phyloP scores from a whole-genome alignment of 2,329 filamentous ascomycete species.

The Aschersonia sp. region DNA sequence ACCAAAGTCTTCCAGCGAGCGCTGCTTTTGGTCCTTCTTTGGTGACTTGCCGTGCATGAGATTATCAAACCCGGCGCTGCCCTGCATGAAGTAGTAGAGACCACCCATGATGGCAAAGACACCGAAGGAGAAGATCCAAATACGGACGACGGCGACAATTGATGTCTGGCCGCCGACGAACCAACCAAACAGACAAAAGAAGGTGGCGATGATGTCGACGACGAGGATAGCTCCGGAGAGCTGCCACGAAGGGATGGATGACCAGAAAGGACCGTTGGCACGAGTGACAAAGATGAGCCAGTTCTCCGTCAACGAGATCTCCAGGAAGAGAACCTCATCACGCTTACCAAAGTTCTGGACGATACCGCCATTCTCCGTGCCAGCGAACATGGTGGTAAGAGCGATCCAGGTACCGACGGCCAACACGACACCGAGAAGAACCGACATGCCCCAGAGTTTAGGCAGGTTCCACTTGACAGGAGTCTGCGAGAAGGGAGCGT shows the following conservation, averaged over 20 bases:
- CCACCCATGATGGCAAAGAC: conserved; percentile 73
- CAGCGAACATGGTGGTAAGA: conserved; percentile 67
- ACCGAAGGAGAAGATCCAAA: conserved; percentile 86
- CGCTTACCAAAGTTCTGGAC: conserved; percentile 77
- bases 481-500: conserved; percentile 70
- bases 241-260: conserved; percentile 77
- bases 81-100: conserved; percentile 63
- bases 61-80: conserved; percentile 72
- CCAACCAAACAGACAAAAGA: conserved; percentile 77
- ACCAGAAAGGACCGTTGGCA: conserved; percentile 87
- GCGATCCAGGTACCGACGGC: conserved; percentile 80
- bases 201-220: conserved; percentile 71
- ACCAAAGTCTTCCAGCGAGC: conserved; percentile 81
- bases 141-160: conserved; percentile 72
- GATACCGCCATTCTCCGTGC: conserved; percentile 61
- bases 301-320: conserved; percentile 85
- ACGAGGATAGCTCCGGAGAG: conserved; percentile 61
- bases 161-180: conserved; percentile 56
- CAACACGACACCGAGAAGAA: conserved; percentile 68
- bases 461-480: conserved; percentile 93
- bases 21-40: conserved; percentile 70
- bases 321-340: conserved; percentile 73
- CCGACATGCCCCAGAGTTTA: conserved; percentile 86
- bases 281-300: conserved; percentile 96
- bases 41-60: conserved; percentile 82